Evolutionary conservation across 163 green algal genomes (phyloP).

Genomic region (Scenedesmus sp.): DNA sequence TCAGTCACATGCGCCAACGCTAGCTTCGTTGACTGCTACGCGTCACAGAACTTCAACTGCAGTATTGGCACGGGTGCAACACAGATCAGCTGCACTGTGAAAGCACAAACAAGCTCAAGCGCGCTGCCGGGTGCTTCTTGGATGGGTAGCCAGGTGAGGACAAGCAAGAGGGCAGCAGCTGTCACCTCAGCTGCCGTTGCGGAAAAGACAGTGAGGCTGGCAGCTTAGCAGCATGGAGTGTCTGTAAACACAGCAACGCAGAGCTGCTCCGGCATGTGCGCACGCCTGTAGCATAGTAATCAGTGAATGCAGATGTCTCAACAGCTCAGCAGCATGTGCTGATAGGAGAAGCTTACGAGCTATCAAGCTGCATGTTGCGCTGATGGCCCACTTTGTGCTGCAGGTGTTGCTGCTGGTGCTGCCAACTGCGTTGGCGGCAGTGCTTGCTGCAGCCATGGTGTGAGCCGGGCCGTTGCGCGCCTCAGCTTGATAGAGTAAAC

Average conservation of each 20-base stretch:
- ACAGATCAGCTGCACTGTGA: not conserved
- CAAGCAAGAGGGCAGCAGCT: not conserved
- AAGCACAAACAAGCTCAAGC: not conserved
- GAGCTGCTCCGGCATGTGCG: no score
- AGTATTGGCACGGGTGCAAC: not conserved
- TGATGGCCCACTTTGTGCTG: not conserved
- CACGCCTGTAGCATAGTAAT: no score
- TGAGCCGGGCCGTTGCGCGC: not conserved
- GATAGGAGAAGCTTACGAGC: no score
- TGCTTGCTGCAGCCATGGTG: not conserved
- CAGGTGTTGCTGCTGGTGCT: not conserved
- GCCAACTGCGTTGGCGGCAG: not conserved
- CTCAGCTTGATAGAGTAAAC: not conserved
- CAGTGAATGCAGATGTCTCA: no score
- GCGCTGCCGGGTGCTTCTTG: not conserved
- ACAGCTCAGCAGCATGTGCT: no score
- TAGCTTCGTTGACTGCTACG: not conserved
- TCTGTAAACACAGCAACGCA: no score
- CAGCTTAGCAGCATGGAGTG: no score
- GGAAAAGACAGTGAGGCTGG: no score
- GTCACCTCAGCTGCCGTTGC: no score
- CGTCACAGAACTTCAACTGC: conserved; percentile 22
- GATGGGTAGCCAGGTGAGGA: not conserved
- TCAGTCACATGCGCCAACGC: not conserved
- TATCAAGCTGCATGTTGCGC: no score